Percentiles rank a stretch among this genome's conserved stretches.
These are phyloP conservation scores for Senna tora DNA, from an alignment of 306 rosid species.

Conservation along the genomic window DNA sequence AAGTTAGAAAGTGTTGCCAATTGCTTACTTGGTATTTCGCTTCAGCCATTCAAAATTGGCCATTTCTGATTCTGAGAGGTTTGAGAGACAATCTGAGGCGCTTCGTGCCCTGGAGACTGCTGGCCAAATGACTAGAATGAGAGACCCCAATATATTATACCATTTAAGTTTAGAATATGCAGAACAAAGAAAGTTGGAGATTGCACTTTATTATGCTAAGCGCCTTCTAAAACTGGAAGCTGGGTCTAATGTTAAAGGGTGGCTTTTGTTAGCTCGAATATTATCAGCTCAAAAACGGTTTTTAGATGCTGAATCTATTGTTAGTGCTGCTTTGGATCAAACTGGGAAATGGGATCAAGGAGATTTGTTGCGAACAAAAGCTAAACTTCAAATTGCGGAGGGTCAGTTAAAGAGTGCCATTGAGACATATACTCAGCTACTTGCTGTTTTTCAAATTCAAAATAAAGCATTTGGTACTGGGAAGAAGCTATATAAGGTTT, in stretches of 20 bases:
- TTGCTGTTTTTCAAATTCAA: conserved; percentile 85
- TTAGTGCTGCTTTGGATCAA: conserved; percentile 83
- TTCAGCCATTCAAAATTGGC: conserved; percentile 69
- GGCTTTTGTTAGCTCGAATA: conserved; percentile 78
- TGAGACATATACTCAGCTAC: conserved; percentile 68
- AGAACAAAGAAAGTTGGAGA: conserved; percentile 78
- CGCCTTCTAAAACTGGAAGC: conserved; percentile 64
- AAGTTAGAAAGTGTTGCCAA: conserved; percentile 63
- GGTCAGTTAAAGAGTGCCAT: conserved; percentile 70
- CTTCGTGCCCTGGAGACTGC: conserved; percentile 69
- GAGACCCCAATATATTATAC: conserved; percentile 61
- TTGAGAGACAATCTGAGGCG: conserved; percentile 67
- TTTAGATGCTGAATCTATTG: conserved; percentile 71
- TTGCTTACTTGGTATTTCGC: conserved; percentile 80
- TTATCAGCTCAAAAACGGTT: conserved; percentile 78
- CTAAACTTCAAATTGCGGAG: conserved; percentile 78
- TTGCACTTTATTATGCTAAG: conserved; percentile 67
- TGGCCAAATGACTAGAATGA: conserved; percentile 59
- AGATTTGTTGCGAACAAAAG: conserved; percentile 77
- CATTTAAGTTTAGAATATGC: conserved; percentile 76
- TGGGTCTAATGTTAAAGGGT: conserved; percentile 68
- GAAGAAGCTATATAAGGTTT: conserved; percentile 63
- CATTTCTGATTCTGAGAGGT: conserved; percentile 65
- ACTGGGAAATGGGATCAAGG: conserved; percentile 96
- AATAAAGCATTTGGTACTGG: conserved; percentile 60